Percentiles rank a stretch among this genome's conserved stretches.
phyloP scores from a whole-genome alignment of 169 alveolate species.

The Plasmodium berghei region DNA sequence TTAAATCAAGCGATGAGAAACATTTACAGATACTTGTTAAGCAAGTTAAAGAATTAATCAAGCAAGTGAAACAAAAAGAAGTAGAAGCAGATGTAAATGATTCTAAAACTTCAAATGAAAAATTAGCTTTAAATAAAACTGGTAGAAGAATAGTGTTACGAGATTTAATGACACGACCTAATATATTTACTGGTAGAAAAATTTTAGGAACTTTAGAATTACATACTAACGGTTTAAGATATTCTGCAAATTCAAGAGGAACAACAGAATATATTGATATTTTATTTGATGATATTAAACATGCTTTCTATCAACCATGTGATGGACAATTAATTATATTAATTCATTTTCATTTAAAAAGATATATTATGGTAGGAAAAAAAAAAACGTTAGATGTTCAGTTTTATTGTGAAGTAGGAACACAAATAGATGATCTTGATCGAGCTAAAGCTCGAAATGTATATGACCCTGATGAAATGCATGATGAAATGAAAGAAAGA shows the following conservation, averaged over 20 bases:
- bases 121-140: slow-evolving; percentile 85
- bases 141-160: slow-evolving; percentile 86
- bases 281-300: slow-evolving; percentile 94
- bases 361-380: slow-evolving; percentile 96
- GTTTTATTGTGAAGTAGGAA: slow-evolving; percentile 97
- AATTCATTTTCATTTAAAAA: slow-evolving; percentile 94
- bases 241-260: slow-evolving; percentile 85
- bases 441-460: slow-evolving; percentile 90
- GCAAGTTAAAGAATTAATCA: slow-evolving; percentile 94
- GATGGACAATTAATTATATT: slow-evolving; percentile 96
- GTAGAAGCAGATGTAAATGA: slow-evolving; percentile 92
- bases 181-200: slow-evolving; percentile 87
- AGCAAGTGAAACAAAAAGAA: slow-evolving; percentile 94
- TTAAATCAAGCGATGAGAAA: slow-evolving; percentile 91
- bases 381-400: slow-evolving; percentile 96
- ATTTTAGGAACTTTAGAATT: slow-evolving; percentile 96
- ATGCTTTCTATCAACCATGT: slow-evolving; percentile 97
- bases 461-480: slow-evolving; percentile 97
- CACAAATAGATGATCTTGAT: slow-evolving; percentile 97
- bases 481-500: slow-evolving; percentile 96
- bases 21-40: slow-evolving; percentile 88
- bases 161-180: slow-evolving; percentile 89
- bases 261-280: slow-evolving; percentile 92
- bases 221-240: slow-evolving; percentile 96
- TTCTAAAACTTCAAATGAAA: slow-evolving; percentile 92